A percentile compares a stretch with the other conserved stretches of the same genome.
Conservation (phyloP, 164 flowering plant species). For the Vitis labrusca region DNA sequence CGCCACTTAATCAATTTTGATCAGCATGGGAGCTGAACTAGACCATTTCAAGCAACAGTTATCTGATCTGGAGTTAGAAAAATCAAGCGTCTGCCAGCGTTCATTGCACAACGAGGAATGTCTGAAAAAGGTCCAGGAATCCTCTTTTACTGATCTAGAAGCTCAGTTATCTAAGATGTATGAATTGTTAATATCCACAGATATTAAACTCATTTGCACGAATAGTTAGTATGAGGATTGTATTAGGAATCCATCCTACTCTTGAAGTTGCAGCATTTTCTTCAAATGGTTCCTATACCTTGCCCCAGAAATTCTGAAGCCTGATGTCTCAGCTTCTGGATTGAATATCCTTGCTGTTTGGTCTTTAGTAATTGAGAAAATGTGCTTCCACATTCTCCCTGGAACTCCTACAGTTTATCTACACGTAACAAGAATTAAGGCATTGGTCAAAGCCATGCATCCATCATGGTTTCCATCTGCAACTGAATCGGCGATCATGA, state of each 20-base stretch:
- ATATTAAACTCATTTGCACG: constrained; percentile 45
- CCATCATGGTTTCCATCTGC: constrained; percentile 85
- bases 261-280: constrained; percentile 77
- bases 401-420: constrained; percentile 85
- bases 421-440: constrained; percentile 69
- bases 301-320: constrained; percentile 80
- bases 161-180: constrained; percentile 42
- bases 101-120: constrained; percentile 29
- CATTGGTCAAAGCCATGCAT: constrained; percentile 65
- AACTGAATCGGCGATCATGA: constrained; percentile 83
- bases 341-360: constrained; percentile 86
- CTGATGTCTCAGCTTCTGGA: constrained; percentile 81
- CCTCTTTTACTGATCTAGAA: constrained; percentile 38
- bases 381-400: constrained; percentile 22
- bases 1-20: constrained; percentile 38
- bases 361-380: constrained; percentile 59
- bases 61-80: constrained; percentile 52
- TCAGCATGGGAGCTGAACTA: constrained; percentile 43
- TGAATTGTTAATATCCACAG: constrained; percentile 46
- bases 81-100: constrained; percentile 31
- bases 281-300: constrained; percentile 71
- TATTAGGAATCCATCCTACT: constrained; percentile 50
- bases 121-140: constrained; percentile 29
- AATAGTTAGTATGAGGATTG: constrained; percentile 40
- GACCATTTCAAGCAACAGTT: constrained; percentile 40